Evolutionary conservation across 2,329 filamentous ascomycete genomes (phyloP).

Genomic region (Phialophora tarda): DNA sequence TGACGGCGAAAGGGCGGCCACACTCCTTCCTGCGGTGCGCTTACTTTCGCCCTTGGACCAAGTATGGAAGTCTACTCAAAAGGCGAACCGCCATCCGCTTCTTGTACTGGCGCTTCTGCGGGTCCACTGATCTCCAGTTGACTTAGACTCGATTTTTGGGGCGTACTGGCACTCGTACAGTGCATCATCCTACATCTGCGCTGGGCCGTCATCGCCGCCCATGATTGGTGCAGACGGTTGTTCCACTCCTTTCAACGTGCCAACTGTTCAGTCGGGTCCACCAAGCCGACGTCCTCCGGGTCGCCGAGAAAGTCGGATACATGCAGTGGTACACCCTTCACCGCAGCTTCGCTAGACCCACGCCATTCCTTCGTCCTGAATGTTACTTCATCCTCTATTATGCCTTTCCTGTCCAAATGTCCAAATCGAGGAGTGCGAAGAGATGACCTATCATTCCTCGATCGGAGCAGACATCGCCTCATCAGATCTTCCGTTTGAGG

Average conservation of each 20-base stretch:
- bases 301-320: conserved; percentile 17
- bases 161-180: neutral
- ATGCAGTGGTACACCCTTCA: conserved; percentile 10
- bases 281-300: conserved; percentile 17
- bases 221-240: neutral
- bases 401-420: neutral
- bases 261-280: neutral
- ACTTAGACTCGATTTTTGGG: neutral
- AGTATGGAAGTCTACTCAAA: neutral
- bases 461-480: conserved; percentile 1
- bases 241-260: neutral
- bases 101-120: neutral
- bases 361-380: conserved; percentile 1
- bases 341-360: conserved; percentile 10
- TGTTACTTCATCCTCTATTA: conserved; percentile 9
- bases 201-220: neutral
- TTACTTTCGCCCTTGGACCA: conserved; percentile 4
- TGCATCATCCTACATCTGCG: neutral
- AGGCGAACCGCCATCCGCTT: neutral
- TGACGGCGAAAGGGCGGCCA: neutral
- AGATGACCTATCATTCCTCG: conserved; percentile 3
- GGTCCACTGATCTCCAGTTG: neutral
- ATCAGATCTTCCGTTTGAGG: conserved; percentile 13
- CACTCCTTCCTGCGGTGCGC: conserved; percentile 1
- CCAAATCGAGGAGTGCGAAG: neutral